Base-by-base conservation (phyloP, 768 basidiomycete species). In the Panellus pusillus region DNA sequence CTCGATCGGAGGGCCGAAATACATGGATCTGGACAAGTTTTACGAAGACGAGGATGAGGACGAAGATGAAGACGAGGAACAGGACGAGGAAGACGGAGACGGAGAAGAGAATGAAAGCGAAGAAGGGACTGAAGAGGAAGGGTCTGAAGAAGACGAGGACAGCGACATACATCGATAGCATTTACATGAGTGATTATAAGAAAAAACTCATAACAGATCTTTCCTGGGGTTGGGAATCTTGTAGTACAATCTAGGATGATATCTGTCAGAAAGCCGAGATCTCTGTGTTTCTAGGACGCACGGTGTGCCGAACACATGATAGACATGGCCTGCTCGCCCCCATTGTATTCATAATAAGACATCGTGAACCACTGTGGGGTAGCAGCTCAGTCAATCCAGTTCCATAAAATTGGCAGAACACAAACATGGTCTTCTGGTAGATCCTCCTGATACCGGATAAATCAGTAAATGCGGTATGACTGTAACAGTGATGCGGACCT, bases 301-400 rank as follows among this genome's bases (percentile, higher is more conserved):
- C n/a, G 80, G 80, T 76, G 86, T 86, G 32, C 79, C 68, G 64
- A 89, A 90, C 13, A 91, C 89, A 71, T 91, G 87, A 62, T 91
- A 91, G 56, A 73, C 82, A 64, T 91, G 89, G 0, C 86, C 85
- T 57, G 84, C 79, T 36, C 82, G 79, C 1, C 87, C 14, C 82
- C 83, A 19, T 69, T 57, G 36, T 70, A 61, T 37, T 76, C 71
- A 58, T 84, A 84, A 63, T 88, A 91, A 52, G 78, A 79, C 76
- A 82, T 76, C 1, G 88, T 84, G 75, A 91, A 87, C 89, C 89
- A 90, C 87, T 89, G 49, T 32, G 41, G n/a, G 9, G 1, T 15
- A 15, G 9, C 6, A 24, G 24, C 14, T 14, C 14, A 9, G 43
- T 48, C 20, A 43, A 24, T 24, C 11, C 4, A 20, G 6, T 27